Evolutionary conservation across 768 basidiomycete species (phyloP), one percentile per base, ranked within the genome.

Genomic region (Lactifluus hygrophoroides): DNA sequence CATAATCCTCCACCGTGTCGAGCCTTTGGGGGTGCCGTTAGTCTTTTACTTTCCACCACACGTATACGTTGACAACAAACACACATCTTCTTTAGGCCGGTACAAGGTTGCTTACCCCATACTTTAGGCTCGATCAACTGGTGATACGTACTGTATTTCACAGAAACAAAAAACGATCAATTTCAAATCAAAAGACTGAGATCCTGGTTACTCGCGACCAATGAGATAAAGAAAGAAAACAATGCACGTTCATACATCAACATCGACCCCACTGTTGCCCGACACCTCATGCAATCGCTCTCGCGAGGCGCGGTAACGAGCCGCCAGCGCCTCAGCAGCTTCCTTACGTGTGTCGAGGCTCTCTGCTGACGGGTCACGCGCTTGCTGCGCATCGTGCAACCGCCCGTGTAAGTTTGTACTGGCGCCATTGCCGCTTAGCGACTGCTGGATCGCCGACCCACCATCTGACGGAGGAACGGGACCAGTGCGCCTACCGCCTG

Each of bases 321-420:
- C 51, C 2, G 63, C 63, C 11, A 64, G 61, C 14, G 54, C 61
- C 34, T 62, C 61, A 6, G 46, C 63, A 5, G 63, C 63, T n/a
- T 64, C 56, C 9, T 55, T 51, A 17, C 61, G 63, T 28, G 51
- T 42, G 23, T 64, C 63, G 25, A 64, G 37, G 57, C 63, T 64
- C 53, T 55, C 58, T 8, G 61, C 58, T 8, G 54, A 54, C 35
- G 47, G 16, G 35, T 63, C 62, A 38, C n/a, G 43, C 5, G 45
- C 58, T 23, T 56, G 58, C 27, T 55, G 30, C 5, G 34, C 52
- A 19, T 57, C 54, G 16, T 23, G 59, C 30, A 16, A 17, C 28
- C 61, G 62, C 46, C 46, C 32, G 27, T 37, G 25, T 10, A 54
- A 28, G n/a, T 51, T 32, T 10, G 16, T n/a, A 25, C 46, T 37